Conservation (phyloP, 257 asterid genomes). For the Solanum rostratum region DNA sequence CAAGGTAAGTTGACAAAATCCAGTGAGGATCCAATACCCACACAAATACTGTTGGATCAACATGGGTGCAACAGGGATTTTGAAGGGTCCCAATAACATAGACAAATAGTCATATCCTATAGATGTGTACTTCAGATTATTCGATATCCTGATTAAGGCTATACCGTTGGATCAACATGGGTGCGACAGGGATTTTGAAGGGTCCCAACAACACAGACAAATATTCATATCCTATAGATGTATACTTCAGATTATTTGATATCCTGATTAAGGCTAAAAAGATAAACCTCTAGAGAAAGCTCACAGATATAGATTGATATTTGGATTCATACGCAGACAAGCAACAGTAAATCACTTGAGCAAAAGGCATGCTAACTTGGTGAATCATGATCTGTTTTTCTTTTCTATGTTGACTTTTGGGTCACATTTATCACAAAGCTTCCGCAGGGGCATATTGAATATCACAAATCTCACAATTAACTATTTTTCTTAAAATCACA, state of each 20-base stretch:
- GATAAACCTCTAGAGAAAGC: background rate
- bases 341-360: background rate
- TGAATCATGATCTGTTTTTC: background rate
- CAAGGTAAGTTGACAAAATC: background rate
- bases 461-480: background rate
- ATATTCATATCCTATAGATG: background rate
- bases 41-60: background rate
- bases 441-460: background rate
- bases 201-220: background rate
- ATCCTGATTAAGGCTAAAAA: background rate
- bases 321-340: background rate
- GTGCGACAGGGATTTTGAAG: background rate
- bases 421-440: background rate
- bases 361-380: background rate
- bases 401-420: background rate
- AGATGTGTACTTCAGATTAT: background rate
- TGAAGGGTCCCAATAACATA: background rate
- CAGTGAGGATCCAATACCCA: background rate
- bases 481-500: background rate
- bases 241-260: background rate
- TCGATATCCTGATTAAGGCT: background rate
- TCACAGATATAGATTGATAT: background rate
- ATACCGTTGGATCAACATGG: background rate
- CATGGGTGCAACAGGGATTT: background rate
- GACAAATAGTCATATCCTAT: background rate